Evolutionary conservation across 1,139 yeast genomes (phyloP).

Genomic region (Taphrina deformans): DNA sequence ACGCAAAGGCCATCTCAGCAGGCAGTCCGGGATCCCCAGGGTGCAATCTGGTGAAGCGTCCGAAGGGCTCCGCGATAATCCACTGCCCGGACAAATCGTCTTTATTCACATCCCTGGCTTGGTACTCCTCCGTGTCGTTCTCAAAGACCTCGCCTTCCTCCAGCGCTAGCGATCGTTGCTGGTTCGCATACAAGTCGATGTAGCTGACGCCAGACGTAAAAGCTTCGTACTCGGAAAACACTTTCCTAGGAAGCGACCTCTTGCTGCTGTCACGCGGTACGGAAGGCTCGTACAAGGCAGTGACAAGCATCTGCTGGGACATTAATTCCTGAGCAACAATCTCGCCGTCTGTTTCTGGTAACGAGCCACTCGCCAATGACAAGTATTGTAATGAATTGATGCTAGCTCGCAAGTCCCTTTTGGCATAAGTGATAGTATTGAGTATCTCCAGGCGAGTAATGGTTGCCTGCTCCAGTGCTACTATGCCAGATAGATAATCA

Average conservation of each 20-base stretch:
- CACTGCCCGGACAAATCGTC: slow-evolving; percentile 2
- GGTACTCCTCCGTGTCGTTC: slow-evolving; percentile 7
- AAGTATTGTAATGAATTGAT: slow-evolving; percentile 4
- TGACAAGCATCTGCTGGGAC: neutral
- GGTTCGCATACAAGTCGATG: neutral
- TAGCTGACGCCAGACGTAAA: neutral
- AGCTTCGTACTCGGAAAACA: neutral
- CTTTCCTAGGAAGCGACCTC: neutral
- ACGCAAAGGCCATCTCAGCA: neutral
- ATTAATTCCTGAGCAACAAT: neutral
- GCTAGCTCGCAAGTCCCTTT: slow-evolving; percentile 4
- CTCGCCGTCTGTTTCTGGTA: neutral
- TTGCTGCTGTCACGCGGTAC: neutral
- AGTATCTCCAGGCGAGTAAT: neutral
- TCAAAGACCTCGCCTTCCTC: slow-evolving; percentile 1
- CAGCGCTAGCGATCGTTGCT: slow-evolving; percentile 6
- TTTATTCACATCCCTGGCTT: neutral
- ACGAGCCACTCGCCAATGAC: neutral
- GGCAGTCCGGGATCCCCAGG: slow-evolving; percentile 9
- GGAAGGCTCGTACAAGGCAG: neutral
- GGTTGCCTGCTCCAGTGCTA: neutral
- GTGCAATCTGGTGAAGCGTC: slow-evolving; percentile 12
- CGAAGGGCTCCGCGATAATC: slow-evolving; percentile 14
- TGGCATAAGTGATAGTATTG: neutral
- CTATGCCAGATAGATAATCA: neutral